Evolutionary conservation across 2,329 filamentous ascomycete species (phyloP).

Genomic region (Paecilomyces formosus): DNA sequence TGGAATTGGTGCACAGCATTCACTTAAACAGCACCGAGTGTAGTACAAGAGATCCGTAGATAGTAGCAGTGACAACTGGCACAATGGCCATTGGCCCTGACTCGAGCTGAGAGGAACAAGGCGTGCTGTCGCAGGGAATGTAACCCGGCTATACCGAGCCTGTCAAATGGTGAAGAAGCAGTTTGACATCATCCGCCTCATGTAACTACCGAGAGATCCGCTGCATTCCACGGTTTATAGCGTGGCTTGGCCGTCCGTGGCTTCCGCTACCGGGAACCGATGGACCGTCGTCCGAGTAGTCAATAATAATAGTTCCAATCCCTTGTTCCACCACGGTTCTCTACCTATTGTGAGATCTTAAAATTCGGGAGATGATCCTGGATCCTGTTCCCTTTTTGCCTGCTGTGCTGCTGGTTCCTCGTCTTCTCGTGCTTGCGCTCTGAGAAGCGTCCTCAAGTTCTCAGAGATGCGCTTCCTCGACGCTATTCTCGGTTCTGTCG

Average conservation of each 20-base stretch:
- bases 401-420: background rate
- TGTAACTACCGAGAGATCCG: background rate
- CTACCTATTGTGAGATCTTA: background rate
- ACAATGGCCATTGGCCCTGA: no score
- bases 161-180: no score
- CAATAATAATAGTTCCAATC: background rate
- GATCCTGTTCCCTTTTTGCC: background rate
- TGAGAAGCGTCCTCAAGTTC: background rate
- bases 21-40: no score
- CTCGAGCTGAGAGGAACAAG: no score
- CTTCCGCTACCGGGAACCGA: background rate
- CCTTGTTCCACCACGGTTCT: background rate
- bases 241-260: background rate
- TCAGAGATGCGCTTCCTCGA: background rate
- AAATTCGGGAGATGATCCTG: background rate
- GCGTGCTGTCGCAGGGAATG: no score
- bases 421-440: background rate
- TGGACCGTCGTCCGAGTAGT: background rate
- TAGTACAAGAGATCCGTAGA: no score
- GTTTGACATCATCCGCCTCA: background rate
- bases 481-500: background rate
- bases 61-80: no score
- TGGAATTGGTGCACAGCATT: no score
- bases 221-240: background rate
- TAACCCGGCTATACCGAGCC: no score